phyloP scores from a whole-genome alignment of 1,284 basidiomycete genomes.

The Coriolopsis trogii region DNA sequence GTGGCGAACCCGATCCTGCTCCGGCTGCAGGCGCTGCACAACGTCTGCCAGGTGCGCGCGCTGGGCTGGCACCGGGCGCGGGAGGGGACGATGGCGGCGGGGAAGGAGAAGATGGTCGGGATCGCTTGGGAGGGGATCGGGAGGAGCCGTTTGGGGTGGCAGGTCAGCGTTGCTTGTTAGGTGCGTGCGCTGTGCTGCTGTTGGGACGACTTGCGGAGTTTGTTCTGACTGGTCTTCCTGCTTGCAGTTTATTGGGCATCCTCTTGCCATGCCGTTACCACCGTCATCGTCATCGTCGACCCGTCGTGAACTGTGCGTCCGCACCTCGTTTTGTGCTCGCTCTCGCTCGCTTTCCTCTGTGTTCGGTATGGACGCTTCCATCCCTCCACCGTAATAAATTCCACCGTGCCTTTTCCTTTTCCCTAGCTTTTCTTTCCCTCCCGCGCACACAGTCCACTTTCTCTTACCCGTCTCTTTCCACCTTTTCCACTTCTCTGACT shows the following conservation, averaged over 20 bases:
- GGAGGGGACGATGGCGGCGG: constrained; percentile 50
- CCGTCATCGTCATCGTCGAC: not conserved
- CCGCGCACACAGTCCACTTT: too few relatives aligned
- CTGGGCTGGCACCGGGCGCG: constrained; percentile 47
- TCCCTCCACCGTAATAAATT: not conserved
- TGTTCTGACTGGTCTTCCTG: too few relatives aligned
- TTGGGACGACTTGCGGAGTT: too few relatives aligned
- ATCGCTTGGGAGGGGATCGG: constrained; percentile 63
- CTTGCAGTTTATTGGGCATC: too few relatives aligned
- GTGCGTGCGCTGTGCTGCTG: too few relatives aligned
- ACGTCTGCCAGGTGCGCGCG: constrained; percentile 45
- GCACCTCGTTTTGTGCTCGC: constrained; percentile 10
- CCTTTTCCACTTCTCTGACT: not conserved
- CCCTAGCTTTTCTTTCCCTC: too few relatives aligned
- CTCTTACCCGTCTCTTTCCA: not conserved
- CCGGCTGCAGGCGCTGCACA: constrained; percentile 58
- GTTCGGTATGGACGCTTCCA: constrained; percentile 9
- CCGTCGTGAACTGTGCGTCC: constrained; percentile 11
- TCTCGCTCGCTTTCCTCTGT: constrained; percentile 10
- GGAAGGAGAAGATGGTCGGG: constrained; percentile 57
- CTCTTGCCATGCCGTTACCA: not conserved
- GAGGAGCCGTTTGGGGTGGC: constrained; percentile 49
- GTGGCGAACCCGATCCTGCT: constrained; percentile 63
- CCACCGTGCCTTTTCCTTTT: not conserved
- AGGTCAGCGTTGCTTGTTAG: constrained; percentile 23